These are phyloP conservation scores for Amanita muscaria DNA, from an alignment of 768 basidiomycete genomes.

Conservation along the genomic window DNA sequence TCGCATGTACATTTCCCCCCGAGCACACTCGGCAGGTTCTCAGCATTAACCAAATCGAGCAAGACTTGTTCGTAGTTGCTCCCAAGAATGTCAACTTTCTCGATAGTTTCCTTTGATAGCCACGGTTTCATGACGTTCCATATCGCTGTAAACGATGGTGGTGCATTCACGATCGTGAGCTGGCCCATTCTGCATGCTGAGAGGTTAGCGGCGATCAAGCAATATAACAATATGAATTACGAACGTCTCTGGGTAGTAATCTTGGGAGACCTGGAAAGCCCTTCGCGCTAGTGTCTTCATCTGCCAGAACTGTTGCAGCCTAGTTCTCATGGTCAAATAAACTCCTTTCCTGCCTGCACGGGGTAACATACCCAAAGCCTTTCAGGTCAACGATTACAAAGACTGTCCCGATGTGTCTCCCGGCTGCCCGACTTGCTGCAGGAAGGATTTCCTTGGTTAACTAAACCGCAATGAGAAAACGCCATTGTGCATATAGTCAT, in stretches of 20 bases:
- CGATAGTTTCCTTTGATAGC: slow-evolving; percentile 64
- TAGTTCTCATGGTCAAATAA: slow-evolving; percentile 16
- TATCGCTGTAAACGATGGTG: slow-evolving; percentile 62
- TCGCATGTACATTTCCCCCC: slow-evolving; percentile 63
- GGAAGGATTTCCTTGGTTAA: slow-evolving; percentile 61
- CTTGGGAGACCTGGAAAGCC: slow-evolving; percentile 69
- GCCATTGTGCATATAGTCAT: not conserved
- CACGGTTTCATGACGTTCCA: slow-evolving; percentile 64
- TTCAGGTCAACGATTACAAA: slow-evolving; percentile 65
- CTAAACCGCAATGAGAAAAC: slow-evolving; percentile 13
- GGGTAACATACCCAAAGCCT: slow-evolving; percentile 49
- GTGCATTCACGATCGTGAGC: slow-evolving; percentile 63
- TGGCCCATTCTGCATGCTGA: slow-evolving; percentile 53
- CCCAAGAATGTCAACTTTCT: slow-evolving; percentile 61
- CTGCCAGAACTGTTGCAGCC: slow-evolving; percentile 67
- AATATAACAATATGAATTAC: slow-evolving; percentile 12
- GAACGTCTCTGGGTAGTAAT: slow-evolving; percentile 73
- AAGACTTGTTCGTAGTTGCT: slow-evolving; percentile 48
- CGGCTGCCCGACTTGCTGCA: slow-evolving; percentile 49
- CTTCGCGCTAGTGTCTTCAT: slow-evolving; percentile 54
- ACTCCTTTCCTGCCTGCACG: not conserved
- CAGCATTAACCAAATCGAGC: slow-evolving; percentile 50
- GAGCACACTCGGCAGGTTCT: slow-evolving; percentile 49
- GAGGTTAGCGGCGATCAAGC: not conserved
- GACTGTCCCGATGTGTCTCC: slow-evolving; percentile 37